Evolutionary conservation across 2,329 filamentous ascomycete species (phyloP).

Genomic region (Colletotrichum paranaense): DNA sequence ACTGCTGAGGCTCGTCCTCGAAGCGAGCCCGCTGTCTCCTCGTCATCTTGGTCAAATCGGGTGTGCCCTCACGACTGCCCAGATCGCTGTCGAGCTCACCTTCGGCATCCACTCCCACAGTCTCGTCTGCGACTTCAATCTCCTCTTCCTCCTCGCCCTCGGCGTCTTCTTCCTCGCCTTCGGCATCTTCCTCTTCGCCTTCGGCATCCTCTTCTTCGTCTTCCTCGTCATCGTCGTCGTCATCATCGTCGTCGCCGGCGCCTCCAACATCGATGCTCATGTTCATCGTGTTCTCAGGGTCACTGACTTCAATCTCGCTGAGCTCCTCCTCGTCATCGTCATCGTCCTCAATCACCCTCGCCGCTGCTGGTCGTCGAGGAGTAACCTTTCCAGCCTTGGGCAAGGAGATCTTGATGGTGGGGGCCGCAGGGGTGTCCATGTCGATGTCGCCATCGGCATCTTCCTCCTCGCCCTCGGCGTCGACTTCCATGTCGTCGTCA

Average conservation of each 20-base stretch:
- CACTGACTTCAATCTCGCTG: slow-evolving; percentile 40
- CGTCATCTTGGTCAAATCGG: slow-evolving; percentile 70
- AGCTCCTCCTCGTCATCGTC: slow-evolving; percentile 38
- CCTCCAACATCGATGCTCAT: slow-evolving; percentile 48
- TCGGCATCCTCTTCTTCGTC: slow-evolving; percentile 60
- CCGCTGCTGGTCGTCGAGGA: slow-evolving; percentile 32
- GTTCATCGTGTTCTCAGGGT: slow-evolving; percentile 41
- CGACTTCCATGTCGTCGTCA: slow-evolving; percentile 53
- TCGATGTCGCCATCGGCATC: slow-evolving; percentile 58
- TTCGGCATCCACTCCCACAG: slow-evolving; percentile 45
- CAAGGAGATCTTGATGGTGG: slow-evolving; percentile 36
- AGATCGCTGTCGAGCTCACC: slow-evolving; percentile 58
- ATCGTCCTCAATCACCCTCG: slow-evolving; percentile 37
- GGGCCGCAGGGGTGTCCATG: slow-evolving; percentile 49
- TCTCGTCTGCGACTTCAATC: slow-evolving; percentile 44
- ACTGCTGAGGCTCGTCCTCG: slow-evolving; percentile 64
- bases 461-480: slow-evolving; percentile 44
- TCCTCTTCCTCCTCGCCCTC: slow-evolving; percentile 52
- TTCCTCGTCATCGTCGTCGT: slow-evolving; percentile 48
- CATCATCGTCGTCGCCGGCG: slow-evolving; percentile 42
- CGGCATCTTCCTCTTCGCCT: slow-evolving; percentile 52
- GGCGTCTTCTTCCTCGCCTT: slow-evolving; percentile 54
- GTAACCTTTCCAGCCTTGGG: slow-evolving; percentile 34
- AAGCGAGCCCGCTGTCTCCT: slow-evolving; percentile 70
- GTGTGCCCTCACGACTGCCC: slow-evolving; percentile 61